These are phyloP conservation scores for Myxozyma neglecta DNA, from an alignment of 805 yeast species.

Conservation along the genomic window DNA sequence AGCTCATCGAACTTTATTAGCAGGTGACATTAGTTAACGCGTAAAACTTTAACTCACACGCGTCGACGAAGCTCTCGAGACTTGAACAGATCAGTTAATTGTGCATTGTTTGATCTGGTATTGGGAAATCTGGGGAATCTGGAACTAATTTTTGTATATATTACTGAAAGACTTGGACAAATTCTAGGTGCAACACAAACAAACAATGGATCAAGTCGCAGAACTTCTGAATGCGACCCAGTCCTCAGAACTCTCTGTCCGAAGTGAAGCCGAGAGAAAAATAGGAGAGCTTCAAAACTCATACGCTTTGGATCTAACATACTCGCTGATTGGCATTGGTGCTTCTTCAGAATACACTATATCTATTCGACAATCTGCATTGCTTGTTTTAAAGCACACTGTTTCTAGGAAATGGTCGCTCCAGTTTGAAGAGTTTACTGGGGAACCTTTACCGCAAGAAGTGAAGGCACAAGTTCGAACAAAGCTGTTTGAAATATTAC, in stretches of 20 bases:
- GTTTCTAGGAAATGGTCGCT: constrained; percentile 27
- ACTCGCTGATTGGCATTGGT: constrained; percentile 13
- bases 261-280: constrained; percentile 19
- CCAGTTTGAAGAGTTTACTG: constrained; percentile 28
- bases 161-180: too few relatives aligned
- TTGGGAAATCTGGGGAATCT: too few relatives aligned
- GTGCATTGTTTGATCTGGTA: too few relatives aligned
- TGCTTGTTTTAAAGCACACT: constrained; percentile 19
- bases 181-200: too few relatives aligned
- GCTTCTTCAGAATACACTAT: constrained; percentile 1
- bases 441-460: constrained; percentile 13
- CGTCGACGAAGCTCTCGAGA: too few relatives aligned
- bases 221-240: constrained; percentile 24
- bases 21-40: too few relatives aligned
- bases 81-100: too few relatives aligned
- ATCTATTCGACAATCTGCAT: constrained; percentile 24
- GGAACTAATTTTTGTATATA: too few relatives aligned
- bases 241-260: constrained; percentile 18
- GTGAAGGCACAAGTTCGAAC: constrained; percentile 15
- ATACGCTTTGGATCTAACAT: constrained; percentile 11
- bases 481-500: constrained; percentile 15
- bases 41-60: too few relatives aligned
- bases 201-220: constrained; percentile 7
- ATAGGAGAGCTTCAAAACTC: constrained; percentile 9
- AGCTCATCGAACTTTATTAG: too few relatives aligned